A percentile compares a stretch with the other conserved stretches of the same genome.
Conservation (phyloP, 208 protist species). For the Herpetomonas tarakana region DNA sequence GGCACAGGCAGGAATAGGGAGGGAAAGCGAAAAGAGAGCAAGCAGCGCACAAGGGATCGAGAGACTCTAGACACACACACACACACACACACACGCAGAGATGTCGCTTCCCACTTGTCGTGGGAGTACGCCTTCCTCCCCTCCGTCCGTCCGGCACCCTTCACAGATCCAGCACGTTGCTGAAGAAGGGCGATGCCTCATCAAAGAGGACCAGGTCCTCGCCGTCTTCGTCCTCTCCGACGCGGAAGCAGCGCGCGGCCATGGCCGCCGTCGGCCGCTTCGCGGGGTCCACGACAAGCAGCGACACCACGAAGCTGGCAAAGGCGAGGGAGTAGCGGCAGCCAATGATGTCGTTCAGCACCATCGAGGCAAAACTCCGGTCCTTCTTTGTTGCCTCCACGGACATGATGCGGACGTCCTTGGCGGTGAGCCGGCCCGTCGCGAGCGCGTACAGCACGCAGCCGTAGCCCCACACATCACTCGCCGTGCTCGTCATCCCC, state of each 20-base stretch:
- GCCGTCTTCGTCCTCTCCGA: conserved; percentile 15
- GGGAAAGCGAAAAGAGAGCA: no score
- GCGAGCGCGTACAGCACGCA: conserved; percentile 85
- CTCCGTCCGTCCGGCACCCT: no score
- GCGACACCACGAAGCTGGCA: conserved; percentile 73
- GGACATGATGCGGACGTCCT: conserved; percentile 71
- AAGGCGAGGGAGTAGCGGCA: conserved; percentile 64
- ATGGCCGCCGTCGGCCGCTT: conserved; percentile 68
- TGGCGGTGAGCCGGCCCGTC: conserved; percentile 49
- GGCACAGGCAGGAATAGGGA: no score
- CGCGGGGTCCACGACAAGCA: conserved; percentile 58
- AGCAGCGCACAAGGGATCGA: no score
- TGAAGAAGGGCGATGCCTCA: conserved; percentile 58
- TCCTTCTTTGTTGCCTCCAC: conserved; percentile 52
- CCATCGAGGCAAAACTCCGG: conserved; percentile 48
- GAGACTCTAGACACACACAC: no score
- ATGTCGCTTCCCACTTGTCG: no score
- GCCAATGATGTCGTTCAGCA: conserved; percentile 63
- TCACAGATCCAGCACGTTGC: conserved; percentile 66
- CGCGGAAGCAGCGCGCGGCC: conserved; percentile 51
- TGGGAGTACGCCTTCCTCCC: no score
- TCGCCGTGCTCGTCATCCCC: conserved; percentile 59
- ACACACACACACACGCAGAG: no score
- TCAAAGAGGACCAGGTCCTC: conserved; percentile 54
- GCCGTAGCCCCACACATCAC: conserved; percentile 84